Evolutionary conservation across 2,329 filamentous ascomycete genomes (phyloP), one percentile per base, ranked within the genome.

Genomic region (Sporothrix euskadiensis): DNA sequence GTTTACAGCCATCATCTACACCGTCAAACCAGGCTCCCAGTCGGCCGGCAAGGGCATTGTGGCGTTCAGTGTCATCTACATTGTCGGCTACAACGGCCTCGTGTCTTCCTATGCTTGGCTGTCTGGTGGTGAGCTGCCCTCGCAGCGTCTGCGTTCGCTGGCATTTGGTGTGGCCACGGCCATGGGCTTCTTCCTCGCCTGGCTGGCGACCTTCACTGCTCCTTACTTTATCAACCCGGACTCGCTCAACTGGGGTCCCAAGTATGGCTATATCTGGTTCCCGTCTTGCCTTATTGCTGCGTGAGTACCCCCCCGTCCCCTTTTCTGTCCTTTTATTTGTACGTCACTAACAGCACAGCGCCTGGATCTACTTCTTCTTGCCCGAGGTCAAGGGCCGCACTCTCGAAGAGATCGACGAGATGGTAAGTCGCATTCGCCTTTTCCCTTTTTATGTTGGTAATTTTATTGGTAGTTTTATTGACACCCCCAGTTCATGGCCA

Each of bases 191-290:
- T 80, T 88, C 10, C 84, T 85, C 1, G 87, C 87, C 12, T 88
- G 87, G 87, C 81, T 87, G 7, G 85, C 86, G 0, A 88, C 86
- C 0, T 89, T 88, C 76, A 89, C 87, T 0, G 86, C 87, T 1
- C 87, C 87, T 0, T 88, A 89, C 76, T 89, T 89, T 76, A 89
- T 89, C 79, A 89, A 89, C 75, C 85, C 85, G 0, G 78, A 80
- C 16, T 79, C 84, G 0, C 78, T 89, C 54, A 84, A 86, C 76
- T 89, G 87, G 87, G 87, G 87, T 0, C 87, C 87, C 0, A 85
- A 85, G 74, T 88, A 89, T 71, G 84, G 87, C 1, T 89, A 86
- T 76, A 87, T 89, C 71, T 89, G 87, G 87, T 83, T 80, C 5
- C 81, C 80, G 1, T 80, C 80, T 3, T 82, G 81, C 71, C 70